These are phyloP conservation scores for Canariomyces notabilis DNA, from an alignment of 2,329 filamentous ascomycete genomes.

Conservation along the genomic window DNA sequence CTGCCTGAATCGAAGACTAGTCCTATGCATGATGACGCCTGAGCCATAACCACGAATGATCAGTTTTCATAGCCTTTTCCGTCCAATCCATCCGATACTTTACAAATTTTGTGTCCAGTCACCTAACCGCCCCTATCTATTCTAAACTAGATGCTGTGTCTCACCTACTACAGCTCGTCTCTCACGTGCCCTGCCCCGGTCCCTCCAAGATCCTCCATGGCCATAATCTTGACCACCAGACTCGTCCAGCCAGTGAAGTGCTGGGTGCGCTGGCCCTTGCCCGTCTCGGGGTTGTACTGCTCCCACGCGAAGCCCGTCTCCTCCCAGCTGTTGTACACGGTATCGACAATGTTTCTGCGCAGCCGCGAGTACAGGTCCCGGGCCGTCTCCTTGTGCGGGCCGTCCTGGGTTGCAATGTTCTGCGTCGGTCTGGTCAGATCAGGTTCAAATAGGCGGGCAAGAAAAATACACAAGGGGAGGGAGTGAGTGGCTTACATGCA, in stretches of 20 bases:
- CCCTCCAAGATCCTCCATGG: slow-evolving; percentile 67
- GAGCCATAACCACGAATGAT: no score
- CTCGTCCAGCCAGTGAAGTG: slow-evolving; percentile 99
- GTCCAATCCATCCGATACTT: neutral
- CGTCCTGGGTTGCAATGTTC: slow-evolving; percentile 60
- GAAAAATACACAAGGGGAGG: slow-evolving; percentile 1
- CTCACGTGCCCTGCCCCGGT: slow-evolving; percentile 27
- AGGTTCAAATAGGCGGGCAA: neutral
- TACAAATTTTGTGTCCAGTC: neutral
- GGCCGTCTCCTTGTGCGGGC: slow-evolving; percentile 65
- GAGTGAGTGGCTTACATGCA: slow-evolving; percentile 58
- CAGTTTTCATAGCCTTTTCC: no score
- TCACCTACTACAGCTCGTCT: slow-evolving; percentile 44
- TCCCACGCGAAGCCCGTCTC: slow-evolving; percentile 97
- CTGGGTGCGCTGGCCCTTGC: slow-evolving; percentile 88
- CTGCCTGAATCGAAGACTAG: no score
- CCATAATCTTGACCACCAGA: slow-evolving; percentile 94
- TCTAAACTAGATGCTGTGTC: neutral
- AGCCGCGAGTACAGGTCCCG: slow-evolving; percentile 69
- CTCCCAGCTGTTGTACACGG: slow-evolving; percentile 81
- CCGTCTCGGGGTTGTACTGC: slow-evolving; percentile 93
- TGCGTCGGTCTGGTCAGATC: slow-evolving; percentile 31
- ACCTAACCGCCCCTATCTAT: neutral
- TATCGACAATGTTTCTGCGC: slow-evolving; percentile 79
- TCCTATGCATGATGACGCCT: no score